Evolutionary conservation across 2,329 filamentous ascomycete species (phyloP).

Genomic region (Hymenoscyphus occultus): DNA sequence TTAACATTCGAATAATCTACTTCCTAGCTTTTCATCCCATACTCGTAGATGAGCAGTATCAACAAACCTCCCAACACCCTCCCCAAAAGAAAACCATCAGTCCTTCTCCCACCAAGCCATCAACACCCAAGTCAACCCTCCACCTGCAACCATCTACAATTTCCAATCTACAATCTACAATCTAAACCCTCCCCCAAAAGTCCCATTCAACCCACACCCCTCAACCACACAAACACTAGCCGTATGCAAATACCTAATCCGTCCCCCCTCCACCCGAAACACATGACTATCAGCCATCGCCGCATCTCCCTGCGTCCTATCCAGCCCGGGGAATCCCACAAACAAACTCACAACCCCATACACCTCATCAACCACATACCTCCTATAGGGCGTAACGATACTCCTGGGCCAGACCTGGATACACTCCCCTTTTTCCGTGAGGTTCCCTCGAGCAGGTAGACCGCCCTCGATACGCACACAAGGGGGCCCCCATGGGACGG

Average conservation of each 20-base stretch:
- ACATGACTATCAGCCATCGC: slow-evolving; percentile 19
- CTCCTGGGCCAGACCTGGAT: slow-evolving; percentile 9
- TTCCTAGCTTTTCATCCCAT: too few species aligned
- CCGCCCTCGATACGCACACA: slow-evolving; percentile 17
- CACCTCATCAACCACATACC: slow-evolving; percentile 15
- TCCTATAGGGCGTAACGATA: slow-evolving; percentile 9
- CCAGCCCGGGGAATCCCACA: slow-evolving; percentile 13
- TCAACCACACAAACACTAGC: slow-evolving; percentile 3
- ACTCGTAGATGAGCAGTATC: too few species aligned
- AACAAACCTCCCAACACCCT: too few species aligned
- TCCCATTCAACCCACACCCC: slow-evolving; percentile 11
- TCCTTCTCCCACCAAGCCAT: too few species aligned
- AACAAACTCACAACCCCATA: slow-evolving; percentile 15
- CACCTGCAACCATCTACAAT: too few species aligned
- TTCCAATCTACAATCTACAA: too few species aligned
- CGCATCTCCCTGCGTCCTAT: slow-evolving; percentile 7
- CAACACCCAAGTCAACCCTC: too few species aligned
- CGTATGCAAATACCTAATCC: slow-evolving; percentile 21
- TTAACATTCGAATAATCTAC: too few species aligned
- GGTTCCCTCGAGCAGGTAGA: slow-evolving; percentile 1
- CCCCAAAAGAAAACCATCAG: too few species aligned
- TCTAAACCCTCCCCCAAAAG: background rate
- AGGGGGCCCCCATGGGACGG: slow-evolving; percentile 13
- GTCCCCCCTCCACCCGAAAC: slow-evolving; percentile 15
- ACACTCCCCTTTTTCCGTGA: slow-evolving; percentile 7